phyloP scores from a whole-genome alignment of 2,329 filamentous ascomycete species.

The Pyrenochaeta sp. region DNA sequence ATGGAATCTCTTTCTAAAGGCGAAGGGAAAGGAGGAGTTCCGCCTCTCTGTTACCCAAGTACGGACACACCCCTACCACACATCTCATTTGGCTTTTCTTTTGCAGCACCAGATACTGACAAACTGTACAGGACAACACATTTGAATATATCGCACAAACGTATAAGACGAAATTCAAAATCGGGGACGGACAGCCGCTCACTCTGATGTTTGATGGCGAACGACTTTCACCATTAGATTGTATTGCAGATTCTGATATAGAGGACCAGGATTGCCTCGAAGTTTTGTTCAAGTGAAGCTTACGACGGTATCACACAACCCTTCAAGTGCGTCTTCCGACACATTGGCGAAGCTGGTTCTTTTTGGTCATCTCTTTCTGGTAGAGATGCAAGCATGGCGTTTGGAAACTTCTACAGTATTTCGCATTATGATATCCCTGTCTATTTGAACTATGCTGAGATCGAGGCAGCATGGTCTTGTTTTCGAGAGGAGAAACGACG shows the following conservation, averaged over 20 bases:
- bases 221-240: conserved; percentile 40
- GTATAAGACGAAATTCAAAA: conserved; percentile 30
- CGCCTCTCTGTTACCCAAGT: conserved; percentile 59
- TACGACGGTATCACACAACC: no score
- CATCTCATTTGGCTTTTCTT: neutral
- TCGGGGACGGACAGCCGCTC: conserved; percentile 36
- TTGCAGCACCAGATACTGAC: conserved; percentile 13
- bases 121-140: conserved; percentile 31
- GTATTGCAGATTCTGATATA: conserved; percentile 41
- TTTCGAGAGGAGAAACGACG: no score
- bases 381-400: no score
- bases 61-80: conserved; percentile 20
- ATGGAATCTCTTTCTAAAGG: conserved; percentile 60
- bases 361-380: no score
- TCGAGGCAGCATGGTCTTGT: no score
- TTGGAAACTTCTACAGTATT: no score
- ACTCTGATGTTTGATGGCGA: conserved; percentile 50
- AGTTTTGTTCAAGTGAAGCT: conserved; percentile 43
- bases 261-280: conserved; percentile 48
- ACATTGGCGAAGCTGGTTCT: no score
- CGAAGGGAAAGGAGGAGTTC: conserved; percentile 59
- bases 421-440: no score
- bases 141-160: conserved; percentile 40
- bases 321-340: no score
- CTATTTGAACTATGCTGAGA: no score